Percentiles rank a stretch among this genome's conserved stretches.
phyloP scores from a whole-genome alignment of 345 rosid species.

The Ceriops zippeliana region DNA sequence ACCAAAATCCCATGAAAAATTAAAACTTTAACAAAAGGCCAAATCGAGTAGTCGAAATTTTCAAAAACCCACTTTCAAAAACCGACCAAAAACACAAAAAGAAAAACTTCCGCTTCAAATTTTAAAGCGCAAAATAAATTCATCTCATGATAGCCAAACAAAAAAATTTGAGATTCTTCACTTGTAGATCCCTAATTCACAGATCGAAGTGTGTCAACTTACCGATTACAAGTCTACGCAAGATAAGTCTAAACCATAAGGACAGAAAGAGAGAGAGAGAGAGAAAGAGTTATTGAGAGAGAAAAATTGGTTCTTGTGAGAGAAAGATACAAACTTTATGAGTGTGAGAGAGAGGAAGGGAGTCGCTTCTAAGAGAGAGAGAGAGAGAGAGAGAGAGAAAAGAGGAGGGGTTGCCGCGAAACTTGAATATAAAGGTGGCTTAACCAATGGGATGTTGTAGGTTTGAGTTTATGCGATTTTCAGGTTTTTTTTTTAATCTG shows the following conservation, averaged over 20 bases:
- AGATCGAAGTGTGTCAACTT: conserved; percentile 33
- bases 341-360: conserved; percentile 4
- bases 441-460: conserved; percentile 28
- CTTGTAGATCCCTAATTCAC: conserved; percentile 43
- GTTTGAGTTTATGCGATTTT: not conserved
- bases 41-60: not conserved
- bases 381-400: conserved; percentile 22
- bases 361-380: conserved; percentile 8
- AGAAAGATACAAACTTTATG: not conserved
- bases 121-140: not conserved
- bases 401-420: conserved; percentile 70
- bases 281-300: conserved; percentile 20
- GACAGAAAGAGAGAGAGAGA: conserved; percentile 19
- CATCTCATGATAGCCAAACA: not conserved
- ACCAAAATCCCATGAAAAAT: not conserved
- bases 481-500: not conserved
- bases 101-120: not conserved
- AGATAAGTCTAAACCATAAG: conserved; percentile 13
- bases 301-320: conserved; percentile 10
- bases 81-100: conserved; percentile 8
- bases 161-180: conserved; percentile 1
- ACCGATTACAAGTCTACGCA: conserved; percentile 26
- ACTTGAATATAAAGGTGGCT: conserved; percentile 60
- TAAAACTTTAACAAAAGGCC: not conserved
- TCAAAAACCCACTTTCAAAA: conserved; percentile 7